Base-by-base conservation (phyloP, 1,284 basidiomycete genomes). In the Bjerkandera adusta region DNA sequence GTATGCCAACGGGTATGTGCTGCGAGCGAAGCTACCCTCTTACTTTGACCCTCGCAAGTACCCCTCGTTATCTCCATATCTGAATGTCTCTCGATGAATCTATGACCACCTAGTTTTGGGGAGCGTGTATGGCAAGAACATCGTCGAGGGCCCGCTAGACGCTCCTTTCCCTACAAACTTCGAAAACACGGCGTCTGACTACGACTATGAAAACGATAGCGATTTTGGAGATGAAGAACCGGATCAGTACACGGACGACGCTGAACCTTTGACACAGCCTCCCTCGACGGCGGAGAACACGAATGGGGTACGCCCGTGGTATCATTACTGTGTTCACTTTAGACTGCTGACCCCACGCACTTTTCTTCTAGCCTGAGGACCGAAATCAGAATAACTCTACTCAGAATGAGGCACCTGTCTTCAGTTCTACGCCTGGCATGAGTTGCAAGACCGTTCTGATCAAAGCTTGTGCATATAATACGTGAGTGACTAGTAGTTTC, bases 171-270 rank as follows among this genome's bases (percentile, higher is more conserved):
- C 57, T 0, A 20, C 33, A 2, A 26, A 39, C 8, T 39, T 45
- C 1, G 10, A 24, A 2, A 2, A 47, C 4, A 40, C 8, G 3
- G 49, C 49, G 3, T 22, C 41, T 6, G 25, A 43, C 10, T 57
- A 57, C 25, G 56, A 51, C 16, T 60, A 59, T 35, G 27, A 32
- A 12, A 50, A 36, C 5, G 60, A 62, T 38, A 62, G 60, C 35
- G 60, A 62, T 32, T 37, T 62, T 1, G 60, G 51, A 32, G 38
- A 45, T 15, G 48, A 50, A 8, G 33, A 35, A 5, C 34, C 32
- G 6, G 47, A 20, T 18, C 38, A 25, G 29, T 25, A 13, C 12
- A 22, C 15, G 3, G n/a, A 32, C 22, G 22, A 26, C 7, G 13
- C 24, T 27, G 35, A 29, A 39, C 16, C 6, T 39, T n/a, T n/a